These are phyloP conservation scores for Zymoseptoria brevis DNA, from an alignment of 2,329 filamentous ascomycete genomes.

Conservation along the genomic window DNA sequence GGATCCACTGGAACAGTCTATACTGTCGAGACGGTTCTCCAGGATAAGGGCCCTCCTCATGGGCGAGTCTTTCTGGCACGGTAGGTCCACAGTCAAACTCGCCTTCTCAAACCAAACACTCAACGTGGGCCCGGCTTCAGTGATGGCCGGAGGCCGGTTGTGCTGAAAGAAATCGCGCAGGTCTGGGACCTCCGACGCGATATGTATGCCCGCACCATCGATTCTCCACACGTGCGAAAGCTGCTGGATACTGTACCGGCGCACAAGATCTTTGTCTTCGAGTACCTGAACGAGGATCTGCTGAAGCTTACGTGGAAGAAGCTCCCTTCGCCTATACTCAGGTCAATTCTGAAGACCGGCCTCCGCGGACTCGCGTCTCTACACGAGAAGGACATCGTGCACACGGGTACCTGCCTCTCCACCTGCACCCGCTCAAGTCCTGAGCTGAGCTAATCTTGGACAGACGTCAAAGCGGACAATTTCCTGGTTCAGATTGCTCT, in stretches of 20 bases:
- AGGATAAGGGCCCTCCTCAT: neutral
- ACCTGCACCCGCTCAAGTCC: neutral
- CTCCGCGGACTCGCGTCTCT: neutral
- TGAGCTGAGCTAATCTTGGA: neutral
- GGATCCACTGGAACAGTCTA: neutral
- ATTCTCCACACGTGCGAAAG: neutral
- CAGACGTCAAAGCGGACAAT: slow-evolving; percentile 28
- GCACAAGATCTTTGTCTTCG: neutral
- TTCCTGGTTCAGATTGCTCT: slow-evolving; percentile 20
- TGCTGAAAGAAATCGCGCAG: neutral
- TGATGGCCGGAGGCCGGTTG: neutral
- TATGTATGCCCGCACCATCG: neutral
- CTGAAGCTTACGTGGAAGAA: neutral
- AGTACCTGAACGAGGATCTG: neutral
- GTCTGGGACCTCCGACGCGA: neutral
- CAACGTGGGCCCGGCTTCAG: neutral
- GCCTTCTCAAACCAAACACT: neutral
- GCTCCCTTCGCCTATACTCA: neutral
- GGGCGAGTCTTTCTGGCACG: neutral
- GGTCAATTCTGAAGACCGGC: neutral
- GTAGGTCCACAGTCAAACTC: neutral
- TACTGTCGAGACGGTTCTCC: neutral
- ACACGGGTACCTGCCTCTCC: neutral
- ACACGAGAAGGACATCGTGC: neutral
- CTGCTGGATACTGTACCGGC: neutral